phyloP scores from a whole-genome alignment of 1,139 yeast species.

The Suhomyces guaymorum region DNA sequence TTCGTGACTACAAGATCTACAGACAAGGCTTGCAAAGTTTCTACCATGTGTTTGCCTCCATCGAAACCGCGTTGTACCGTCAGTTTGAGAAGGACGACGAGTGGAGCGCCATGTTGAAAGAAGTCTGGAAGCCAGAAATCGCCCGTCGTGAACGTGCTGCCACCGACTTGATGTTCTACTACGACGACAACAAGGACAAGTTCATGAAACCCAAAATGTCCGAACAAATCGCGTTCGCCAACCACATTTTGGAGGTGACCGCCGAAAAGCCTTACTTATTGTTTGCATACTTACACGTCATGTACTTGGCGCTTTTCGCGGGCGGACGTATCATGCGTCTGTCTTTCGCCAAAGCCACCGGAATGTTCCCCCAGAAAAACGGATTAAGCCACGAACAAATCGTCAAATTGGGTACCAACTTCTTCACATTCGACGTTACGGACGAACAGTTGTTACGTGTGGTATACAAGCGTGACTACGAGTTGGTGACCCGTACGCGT shows the following conservation, averaged over 20 bases:
- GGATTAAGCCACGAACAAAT: conserved; percentile 65
- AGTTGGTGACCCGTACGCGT: conserved; percentile 67
- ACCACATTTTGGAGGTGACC: conserved; percentile 58
- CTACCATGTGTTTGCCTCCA: conserved; percentile 71
- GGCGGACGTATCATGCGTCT: conserved; percentile 80
- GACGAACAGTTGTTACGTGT: conserved; percentile 68
- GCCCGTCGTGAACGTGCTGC: conserved; percentile 60
- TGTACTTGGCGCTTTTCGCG: conserved; percentile 84
- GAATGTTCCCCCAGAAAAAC: conserved; percentile 71
- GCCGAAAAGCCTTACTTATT: conserved; percentile 66
- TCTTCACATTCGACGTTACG: conserved; percentile 69
- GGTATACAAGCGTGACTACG: conserved; percentile 72
- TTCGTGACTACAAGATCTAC: conserved; percentile 72
- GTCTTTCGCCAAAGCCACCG: conserved; percentile 62
- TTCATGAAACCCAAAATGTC: conserved; percentile 58
- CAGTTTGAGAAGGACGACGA: conserved; percentile 48
- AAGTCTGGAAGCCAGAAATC: conserved; percentile 72
- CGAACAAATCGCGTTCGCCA: conserved; percentile 60
- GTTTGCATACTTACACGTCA: conserved; percentile 82
- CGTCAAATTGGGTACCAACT: conserved; percentile 62
- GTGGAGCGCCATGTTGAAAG: conserved; percentile 44
- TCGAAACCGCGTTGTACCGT: conserved; percentile 56
- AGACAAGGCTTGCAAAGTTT: conserved; percentile 80
- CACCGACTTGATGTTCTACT: conserved; percentile 67
- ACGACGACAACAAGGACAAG: conserved; percentile 55